Evolutionary conservation across 2,329 filamentous ascomycete genomes (phyloP), one percentile per base, ranked within the genome.

Genomic region (Zasmidium citrigriseum): DNA sequence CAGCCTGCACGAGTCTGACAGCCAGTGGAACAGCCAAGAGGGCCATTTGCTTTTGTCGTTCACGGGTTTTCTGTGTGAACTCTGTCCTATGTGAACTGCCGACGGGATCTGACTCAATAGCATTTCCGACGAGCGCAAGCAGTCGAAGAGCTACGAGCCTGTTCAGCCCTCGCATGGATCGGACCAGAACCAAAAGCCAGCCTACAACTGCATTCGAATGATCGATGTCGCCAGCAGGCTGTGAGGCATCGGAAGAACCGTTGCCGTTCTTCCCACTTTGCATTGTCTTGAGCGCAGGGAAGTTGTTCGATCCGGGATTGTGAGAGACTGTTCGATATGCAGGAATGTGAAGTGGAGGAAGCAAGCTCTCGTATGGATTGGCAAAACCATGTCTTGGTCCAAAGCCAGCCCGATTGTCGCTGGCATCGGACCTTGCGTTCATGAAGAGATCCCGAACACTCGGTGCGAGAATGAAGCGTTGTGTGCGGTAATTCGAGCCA

Each of bases 401-500:
- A 25, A 69, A 66, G 27, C 60, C 54, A 27, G 65, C 59, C 18
- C 68, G 60, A 38, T 67, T 57, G 41, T 70, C 68, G 29, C 59
- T 58, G 22, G 54, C 61, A 18, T 62, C 64, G 1, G 51, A 41
- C 2, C 58, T 61, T 27, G 60, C 59, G 34, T 63, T 57, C 9
- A 58, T 54, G 48, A 73, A 73, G 12, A 73, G 63, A 10, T 69
- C 67, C 46, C 67, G 63, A 10, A 73, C 46, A 89, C 75, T 50
- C 90, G 82, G 67, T 10, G 70, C 64, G 1, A 71, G 61, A 23
- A 72, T 67, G 53, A 74, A 71, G 16, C 90, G 84, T 63, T 88
- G 88, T 10, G 90, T 87, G 55, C 91, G 85, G 73, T 88, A 90
- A 65, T 87, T 88, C 0, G 93, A 97, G 67, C 90, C 86, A 60